Base-by-base conservation (phyloP, 2,329 filamentous ascomycete genomes). In the Trichoderma pleuroti region DNA sequence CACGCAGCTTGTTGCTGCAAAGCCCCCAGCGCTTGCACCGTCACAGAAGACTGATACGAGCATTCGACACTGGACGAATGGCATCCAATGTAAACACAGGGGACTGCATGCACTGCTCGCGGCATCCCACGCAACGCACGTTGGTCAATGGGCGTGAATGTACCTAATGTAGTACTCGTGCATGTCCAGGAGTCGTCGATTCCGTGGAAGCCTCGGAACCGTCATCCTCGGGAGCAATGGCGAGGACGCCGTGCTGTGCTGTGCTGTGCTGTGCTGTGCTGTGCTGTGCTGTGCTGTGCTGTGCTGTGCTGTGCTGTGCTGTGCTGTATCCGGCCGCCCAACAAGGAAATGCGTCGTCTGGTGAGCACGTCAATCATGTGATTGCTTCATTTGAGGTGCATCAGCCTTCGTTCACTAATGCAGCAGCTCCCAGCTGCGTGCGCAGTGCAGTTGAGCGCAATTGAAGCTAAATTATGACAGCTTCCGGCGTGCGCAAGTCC, bases 401-500 rank as follows among this genome's bases (percentile, higher is more conserved):
- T 60, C 63, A 30, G 63, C 39, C 42, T 57, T 24, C 34, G 36
- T 34, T 24, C 54, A 26, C 64, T 46, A 46, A 56, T 59, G 24
- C 24, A 62, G 61, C 39, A 63, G 26, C 59, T 36, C 39, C 32
- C 14, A 46, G 26, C 56, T 59, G 30, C 56, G 46, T 24, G 46
- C 5, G 26, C 26, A 28, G 26, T 28, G 26, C 26, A 28, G 26
- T 28, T 28, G 26, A 3, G 26, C 5, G 26, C 26, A 28, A n/a
- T 21, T 39, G 36, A 12, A 46, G 56, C 64, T 49, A 28, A 61
- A 24, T 61, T 61, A 46, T 68, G 65, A 68, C 65, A 68, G 65
- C 65, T 68, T 28, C 66, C n/a, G 21, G 16, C 36, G 49, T 49
- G n/a, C 32, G 24, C 34, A 65, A 70, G 68, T 70, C 68, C 68